Evolutionary conservation across 1,139 yeast genomes (phyloP).

Genomic region (Diutina neorugosa): DNA sequence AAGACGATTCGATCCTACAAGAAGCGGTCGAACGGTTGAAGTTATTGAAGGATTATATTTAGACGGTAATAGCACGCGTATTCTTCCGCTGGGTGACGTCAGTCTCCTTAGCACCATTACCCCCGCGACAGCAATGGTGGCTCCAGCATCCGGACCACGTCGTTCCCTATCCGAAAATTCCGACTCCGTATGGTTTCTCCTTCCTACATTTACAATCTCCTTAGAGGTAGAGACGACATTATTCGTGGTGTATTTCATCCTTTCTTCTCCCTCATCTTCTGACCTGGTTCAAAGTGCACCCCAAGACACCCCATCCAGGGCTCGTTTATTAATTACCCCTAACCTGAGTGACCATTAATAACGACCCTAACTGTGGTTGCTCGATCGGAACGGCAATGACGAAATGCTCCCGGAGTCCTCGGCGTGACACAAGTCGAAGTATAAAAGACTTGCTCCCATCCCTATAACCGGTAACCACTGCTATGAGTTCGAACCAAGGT

Average conservation of each 20-base stretch:
- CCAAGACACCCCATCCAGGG: too few relatives aligned
- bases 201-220: too few relatives aligned
- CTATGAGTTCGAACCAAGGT: not conserved
- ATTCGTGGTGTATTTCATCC: too few relatives aligned
- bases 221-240: too few relatives aligned
- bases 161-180: not conserved
- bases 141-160: not conserved
- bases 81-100: not conserved
- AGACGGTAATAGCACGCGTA: not conserved
- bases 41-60: constrained; percentile 48
- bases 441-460: not conserved
- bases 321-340: too few relatives aligned
- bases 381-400: not conserved
- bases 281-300: too few relatives aligned
- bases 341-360: not conserved
- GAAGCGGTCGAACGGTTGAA: constrained; percentile 72
- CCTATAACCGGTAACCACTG: too few relatives aligned
- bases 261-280: too few relatives aligned
- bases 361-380: not conserved
- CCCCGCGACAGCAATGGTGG: not conserved
- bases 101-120: not conserved
- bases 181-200: too few relatives aligned
- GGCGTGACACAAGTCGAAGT: not conserved
- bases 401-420: not conserved
- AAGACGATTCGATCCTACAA: constrained; percentile 67